Evolutionary conservation across 192 early-diverging fungal species (phyloP), one percentile per base, ranked within the genome.

Genomic region (Dimargaris verticillata): DNA sequence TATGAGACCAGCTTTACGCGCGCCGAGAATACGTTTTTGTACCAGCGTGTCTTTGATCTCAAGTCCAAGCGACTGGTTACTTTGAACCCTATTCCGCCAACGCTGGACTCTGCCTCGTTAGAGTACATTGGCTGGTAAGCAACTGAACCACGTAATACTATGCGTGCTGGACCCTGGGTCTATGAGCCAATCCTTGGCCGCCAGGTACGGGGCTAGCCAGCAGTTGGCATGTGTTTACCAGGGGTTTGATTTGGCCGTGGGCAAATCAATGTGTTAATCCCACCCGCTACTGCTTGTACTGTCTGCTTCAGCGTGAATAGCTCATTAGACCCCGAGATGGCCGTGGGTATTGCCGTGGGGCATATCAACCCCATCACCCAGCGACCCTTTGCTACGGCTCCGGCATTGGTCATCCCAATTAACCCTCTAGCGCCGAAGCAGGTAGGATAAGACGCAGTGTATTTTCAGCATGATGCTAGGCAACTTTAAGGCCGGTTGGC

Each of bases 21-120:
- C 28, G 94, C 96, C 2, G 86, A 96, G 29, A 68, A 83, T 5
- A 92, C 90, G 0, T 99, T 99, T 72, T 66, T 83, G 43, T 86
- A 91, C 66, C 93, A 96, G 60, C 75, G 86, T 0, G 94, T 99
- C 4, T 99, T 86, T 66, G 86, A 92, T 62, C 84, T 88, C 0
- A 46, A 49, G 0, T 45, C 65, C 1, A 64, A 72, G 13, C 20
- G 61, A 0, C 65, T 89, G 59, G 80, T 75, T 3, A 77, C 77
- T 48, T 70, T 96, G 26, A 79, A 70, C 22, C 64, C 80, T 14
- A 44, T 83, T 0, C 75, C 79, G 0, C 63, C 63, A 5, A 64
- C 68, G 0, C 64, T 85, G 3, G 52, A 66, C 9, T 48, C 68
- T 48, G 47, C 18, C 47, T 48, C 47, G 17, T 48, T 75, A 62